Evolutionary conservation across 2,329 filamentous ascomycete species (phyloP).

Genomic region (Arthrobotrys sphaeroides): DNA sequence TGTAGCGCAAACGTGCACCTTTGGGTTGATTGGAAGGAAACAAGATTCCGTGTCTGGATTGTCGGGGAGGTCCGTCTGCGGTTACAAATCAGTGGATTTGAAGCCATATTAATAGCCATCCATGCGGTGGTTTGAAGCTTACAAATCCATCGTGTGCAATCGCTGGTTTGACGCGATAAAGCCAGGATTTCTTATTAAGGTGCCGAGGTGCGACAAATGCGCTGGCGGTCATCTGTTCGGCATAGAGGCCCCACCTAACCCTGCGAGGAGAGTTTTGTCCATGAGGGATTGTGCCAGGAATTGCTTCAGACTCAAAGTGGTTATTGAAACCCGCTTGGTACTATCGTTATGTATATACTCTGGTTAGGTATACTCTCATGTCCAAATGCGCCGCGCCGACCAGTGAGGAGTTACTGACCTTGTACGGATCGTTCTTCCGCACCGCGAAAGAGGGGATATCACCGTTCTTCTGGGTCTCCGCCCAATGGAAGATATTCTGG

Average conservation of each 20-base stretch:
- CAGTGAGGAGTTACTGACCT: slow-evolving; percentile 58
- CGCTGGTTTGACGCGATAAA: slow-evolving; percentile 63
- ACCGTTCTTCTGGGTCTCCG: slow-evolving; percentile 70
- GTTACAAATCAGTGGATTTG: not conserved
- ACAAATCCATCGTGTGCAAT: slow-evolving; percentile 62
- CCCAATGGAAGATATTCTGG: slow-evolving; percentile 69
- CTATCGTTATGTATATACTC: not conserved
- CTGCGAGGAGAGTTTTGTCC: slow-evolving; percentile 64
- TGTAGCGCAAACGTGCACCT: slow-evolving; percentile 65
- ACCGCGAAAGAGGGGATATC: slow-evolving; percentile 67
- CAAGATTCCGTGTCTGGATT: slow-evolving; percentile 62
- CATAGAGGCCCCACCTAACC: slow-evolving; percentile 63
- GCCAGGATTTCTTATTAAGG: slow-evolving; percentile 63
- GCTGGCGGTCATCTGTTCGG: slow-evolving; percentile 64
- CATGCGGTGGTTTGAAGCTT: slow-evolving; percentile 30
- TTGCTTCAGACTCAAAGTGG: slow-evolving; percentile 63
- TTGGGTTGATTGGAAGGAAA: slow-evolving; percentile 65
- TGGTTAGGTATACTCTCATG: not conserved
- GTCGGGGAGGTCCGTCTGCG: slow-evolving; percentile 56
- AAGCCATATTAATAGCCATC: slow-evolving; percentile 35
- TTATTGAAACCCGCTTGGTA: slow-evolving; percentile 24
- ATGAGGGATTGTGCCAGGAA: slow-evolving; percentile 64
- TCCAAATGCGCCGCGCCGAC: no score
- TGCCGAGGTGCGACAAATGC: slow-evolving; percentile 63
- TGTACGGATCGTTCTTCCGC: slow-evolving; percentile 67